phyloP scores from a whole-genome alignment of 192 early-diverging fungal genomes.

The Globomyces pollinis-pini region DNA sequence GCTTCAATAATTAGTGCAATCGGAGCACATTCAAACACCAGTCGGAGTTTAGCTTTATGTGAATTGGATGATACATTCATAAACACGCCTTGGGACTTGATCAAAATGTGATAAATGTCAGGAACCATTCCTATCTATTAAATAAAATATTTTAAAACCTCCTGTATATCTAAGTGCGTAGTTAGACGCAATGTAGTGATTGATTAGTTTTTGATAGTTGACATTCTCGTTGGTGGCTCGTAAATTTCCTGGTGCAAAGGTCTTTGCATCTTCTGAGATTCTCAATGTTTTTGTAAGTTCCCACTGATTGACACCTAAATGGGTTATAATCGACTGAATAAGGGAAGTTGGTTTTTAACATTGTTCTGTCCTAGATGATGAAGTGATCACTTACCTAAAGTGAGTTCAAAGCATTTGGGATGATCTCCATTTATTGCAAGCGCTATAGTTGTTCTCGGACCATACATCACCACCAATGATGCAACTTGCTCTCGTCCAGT shows the following conservation, averaged over 20 bases:
- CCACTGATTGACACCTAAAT: neutral
- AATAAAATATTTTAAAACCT: no score
- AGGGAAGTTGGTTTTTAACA: neutral
- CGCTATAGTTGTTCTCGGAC: slow-evolving; percentile 1
- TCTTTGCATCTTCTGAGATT: neutral
- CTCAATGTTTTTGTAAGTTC: neutral
- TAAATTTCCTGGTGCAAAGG: neutral
- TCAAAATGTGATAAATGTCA: slow-evolving; percentile 1
- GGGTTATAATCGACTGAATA: neutral
- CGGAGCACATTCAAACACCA: slow-evolving; percentile 1
- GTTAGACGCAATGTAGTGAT: neutral
- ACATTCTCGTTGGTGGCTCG: neutral
- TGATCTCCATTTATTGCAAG: neutral
- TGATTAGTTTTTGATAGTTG: neutral
- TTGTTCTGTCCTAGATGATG: no score
- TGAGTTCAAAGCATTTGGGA: neutral
- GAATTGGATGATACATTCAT: neutral
- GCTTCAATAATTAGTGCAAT: slow-evolving; percentile 5
- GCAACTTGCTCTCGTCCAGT: neutral
- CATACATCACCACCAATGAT: neutral
- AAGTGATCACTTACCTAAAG: neutral
- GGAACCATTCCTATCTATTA: no score
- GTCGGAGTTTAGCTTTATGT: neutral
- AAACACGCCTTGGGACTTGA: neutral
- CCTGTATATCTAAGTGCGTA: neutral